phyloP scores from a whole-genome alignment of 192 early-diverging fungal species.

The Podila clonocystis region DNA sequence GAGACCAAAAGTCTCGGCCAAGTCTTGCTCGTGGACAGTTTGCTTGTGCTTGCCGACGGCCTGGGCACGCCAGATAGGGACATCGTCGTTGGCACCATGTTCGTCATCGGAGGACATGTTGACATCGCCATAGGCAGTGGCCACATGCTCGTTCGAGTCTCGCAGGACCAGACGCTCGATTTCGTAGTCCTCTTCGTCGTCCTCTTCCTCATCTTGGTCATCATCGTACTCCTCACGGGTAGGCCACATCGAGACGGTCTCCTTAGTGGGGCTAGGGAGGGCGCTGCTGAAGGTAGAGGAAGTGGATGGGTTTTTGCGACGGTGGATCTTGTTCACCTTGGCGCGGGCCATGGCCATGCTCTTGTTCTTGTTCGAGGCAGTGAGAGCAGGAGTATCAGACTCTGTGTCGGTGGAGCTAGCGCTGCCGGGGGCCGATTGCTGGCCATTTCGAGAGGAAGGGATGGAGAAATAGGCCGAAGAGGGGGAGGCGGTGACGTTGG shows the following conservation, averaged over 20 bases:
- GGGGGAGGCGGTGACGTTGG: conserved; percentile 1
- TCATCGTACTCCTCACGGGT: conserved; percentile 8
- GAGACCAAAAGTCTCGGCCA: conserved; percentile 47
- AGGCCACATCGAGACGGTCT: background rate
- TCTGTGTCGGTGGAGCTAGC: conserved; percentile 32
- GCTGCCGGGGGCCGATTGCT: background rate
- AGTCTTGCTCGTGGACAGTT: conserved; percentile 39
- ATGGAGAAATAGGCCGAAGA: conserved; percentile 7
- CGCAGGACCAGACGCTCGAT: conserved; percentile 41
- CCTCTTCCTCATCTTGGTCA: conserved; percentile 17
- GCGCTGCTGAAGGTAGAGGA: conserved; percentile 1
- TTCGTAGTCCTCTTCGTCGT: conserved; percentile 5
- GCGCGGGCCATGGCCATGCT: conserved; percentile 35
- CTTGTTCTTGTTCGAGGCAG: conserved; percentile 8
- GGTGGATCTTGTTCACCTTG: conserved; percentile 27
- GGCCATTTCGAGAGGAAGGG: conserved; percentile 7
- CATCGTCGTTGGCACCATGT: conserved; percentile 2
- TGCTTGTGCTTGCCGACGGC: conserved; percentile 49
- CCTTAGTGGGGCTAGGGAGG: background rate
- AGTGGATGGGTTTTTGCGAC: conserved; percentile 9
- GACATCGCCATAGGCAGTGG: conserved; percentile 11
- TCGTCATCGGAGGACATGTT: conserved; percentile 37
- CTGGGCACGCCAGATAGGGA: conserved; percentile 42
- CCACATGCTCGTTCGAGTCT: conserved; percentile 6
- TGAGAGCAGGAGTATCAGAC: conserved; percentile 18